phyloP scores from a whole-genome alignment of 2,329 filamentous ascomycete genomes.

The Leptodontidium sp. region DNA sequence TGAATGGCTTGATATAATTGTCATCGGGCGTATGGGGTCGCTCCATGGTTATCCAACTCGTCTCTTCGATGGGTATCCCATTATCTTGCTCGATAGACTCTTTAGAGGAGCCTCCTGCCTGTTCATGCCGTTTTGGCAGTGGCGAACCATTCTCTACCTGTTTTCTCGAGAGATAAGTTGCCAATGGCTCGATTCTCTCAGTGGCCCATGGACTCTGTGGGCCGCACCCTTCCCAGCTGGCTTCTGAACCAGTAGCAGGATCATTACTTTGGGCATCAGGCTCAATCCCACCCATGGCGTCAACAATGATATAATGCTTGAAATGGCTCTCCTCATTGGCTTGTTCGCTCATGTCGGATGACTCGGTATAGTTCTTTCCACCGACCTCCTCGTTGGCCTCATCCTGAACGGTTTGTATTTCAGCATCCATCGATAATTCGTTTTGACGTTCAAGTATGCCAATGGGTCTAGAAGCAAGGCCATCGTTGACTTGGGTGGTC shows the following conservation, averaged over 20 bases:
- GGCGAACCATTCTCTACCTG: background rate
- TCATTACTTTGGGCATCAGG: background rate
- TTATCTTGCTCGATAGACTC: background rate
- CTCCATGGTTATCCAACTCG: slow-evolving; percentile 21
- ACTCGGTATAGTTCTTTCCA: background rate
- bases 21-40: slow-evolving; percentile 29
- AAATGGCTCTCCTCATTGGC: background rate
- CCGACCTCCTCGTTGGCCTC: background rate
- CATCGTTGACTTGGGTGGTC: background rate
- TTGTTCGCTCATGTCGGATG: background rate
- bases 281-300: background rate
- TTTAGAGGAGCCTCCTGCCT: background rate
- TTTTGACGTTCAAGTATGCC: background rate
- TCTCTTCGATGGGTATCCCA: background rate
- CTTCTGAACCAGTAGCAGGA: slow-evolving; percentile 16
- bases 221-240: slow-evolving; percentile 29
- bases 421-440: background rate
- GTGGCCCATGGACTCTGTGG: slow-evolving; percentile 45
- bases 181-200: slow-evolving; percentile 25
- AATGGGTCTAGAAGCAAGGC: background rate
- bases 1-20: slow-evolving; percentile 36
- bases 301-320: background rate
- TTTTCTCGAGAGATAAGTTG: background rate
- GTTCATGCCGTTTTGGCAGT: too few species aligned
- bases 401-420: background rate